A percentile compares a stretch with the other conserved stretches of the same genome.
These are phyloP conservation scores for Annulohypoxylon nitens DNA, from an alignment of 495 filamentous ascomycete genomes.

Conservation along the genomic window DNA sequence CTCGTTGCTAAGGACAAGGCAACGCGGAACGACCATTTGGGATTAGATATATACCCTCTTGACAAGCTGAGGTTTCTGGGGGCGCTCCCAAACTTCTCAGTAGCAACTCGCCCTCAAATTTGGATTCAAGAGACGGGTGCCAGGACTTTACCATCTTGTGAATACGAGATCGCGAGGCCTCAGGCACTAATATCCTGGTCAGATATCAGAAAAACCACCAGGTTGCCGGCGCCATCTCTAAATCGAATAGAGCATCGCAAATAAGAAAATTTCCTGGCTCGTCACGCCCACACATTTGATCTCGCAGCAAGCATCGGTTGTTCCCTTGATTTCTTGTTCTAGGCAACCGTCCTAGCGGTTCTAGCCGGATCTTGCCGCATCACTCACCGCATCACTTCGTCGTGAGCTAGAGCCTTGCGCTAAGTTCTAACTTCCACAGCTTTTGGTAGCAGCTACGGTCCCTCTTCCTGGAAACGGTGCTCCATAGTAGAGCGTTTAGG, in stretches of 20 bases:
- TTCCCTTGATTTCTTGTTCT: neutral
- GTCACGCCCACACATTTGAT: conserved; percentile 2
- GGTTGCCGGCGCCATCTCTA: conserved; percentile 17
- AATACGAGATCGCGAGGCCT: conserved; percentile 31
- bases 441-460: conserved; percentile 1
- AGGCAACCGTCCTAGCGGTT: conserved; percentile 16
- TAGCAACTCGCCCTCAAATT: conserved; percentile 9
- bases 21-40: conserved; percentile 9
- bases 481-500: conserved; percentile 14
- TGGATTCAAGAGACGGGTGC: conserved; percentile 13
- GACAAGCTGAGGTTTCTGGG: neutral
- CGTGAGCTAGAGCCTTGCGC: conserved; percentile 24
- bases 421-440: conserved; percentile 23
- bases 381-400: conserved; percentile 4
- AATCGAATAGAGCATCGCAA: conserved; percentile 30
- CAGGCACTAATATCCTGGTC: conserved; percentile 26
- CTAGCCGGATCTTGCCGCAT: conserved; percentile 24
- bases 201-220: conserved; percentile 13
- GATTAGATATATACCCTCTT: conserved; percentile 13
- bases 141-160: conserved; percentile 15
- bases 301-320: conserved; percentile 9
- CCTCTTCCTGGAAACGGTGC: conserved; percentile 9
- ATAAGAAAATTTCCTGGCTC: conserved; percentile 6
- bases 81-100: conserved; percentile 11
- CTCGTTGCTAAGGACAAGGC: conserved; percentile 6